phyloP scores from a whole-genome alignment of 2,329 filamentous ascomycete genomes.

The Ophiostoma tasmaniense region DNA sequence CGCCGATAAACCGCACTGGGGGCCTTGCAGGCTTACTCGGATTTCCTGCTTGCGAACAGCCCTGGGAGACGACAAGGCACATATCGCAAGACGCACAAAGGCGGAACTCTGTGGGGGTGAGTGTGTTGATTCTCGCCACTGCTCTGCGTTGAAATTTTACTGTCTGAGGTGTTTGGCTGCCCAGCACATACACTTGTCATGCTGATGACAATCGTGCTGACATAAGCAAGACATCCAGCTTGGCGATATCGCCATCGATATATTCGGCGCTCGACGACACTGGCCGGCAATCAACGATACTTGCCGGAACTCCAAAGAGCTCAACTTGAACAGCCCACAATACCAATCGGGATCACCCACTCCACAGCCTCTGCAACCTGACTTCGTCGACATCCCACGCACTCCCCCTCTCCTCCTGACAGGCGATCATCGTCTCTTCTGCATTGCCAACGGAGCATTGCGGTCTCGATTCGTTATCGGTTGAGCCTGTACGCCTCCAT shows the following conservation, averaged over 20 bases:
- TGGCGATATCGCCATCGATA: not conserved
- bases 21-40: not conserved
- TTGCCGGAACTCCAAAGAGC: not conserved
- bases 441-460: not conserved
- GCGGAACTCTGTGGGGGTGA: not conserved
- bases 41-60: not conserved
- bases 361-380: constrained; percentile 1
- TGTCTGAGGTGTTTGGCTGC: not conserved
- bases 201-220: not conserved
- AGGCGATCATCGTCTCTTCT: not conserved
- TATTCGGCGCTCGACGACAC: not conserved
- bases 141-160: not conserved
- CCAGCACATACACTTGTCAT: not conserved
- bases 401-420: not conserved
- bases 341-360: not conserved
- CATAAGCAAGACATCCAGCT: not conserved
- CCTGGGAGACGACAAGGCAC: not conserved
- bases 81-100: not conserved
- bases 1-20: not conserved
- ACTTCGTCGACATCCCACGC: not conserved
- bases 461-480: not conserved
- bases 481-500: not conserved
- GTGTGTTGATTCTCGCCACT: not conserved
- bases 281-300: not conserved
- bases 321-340: not conserved